Evolutionary conservation across 1,284 basidiomycete species (phyloP), one percentile per base, ranked within the genome.

Genomic region (Phenoliferia sp.): DNA sequence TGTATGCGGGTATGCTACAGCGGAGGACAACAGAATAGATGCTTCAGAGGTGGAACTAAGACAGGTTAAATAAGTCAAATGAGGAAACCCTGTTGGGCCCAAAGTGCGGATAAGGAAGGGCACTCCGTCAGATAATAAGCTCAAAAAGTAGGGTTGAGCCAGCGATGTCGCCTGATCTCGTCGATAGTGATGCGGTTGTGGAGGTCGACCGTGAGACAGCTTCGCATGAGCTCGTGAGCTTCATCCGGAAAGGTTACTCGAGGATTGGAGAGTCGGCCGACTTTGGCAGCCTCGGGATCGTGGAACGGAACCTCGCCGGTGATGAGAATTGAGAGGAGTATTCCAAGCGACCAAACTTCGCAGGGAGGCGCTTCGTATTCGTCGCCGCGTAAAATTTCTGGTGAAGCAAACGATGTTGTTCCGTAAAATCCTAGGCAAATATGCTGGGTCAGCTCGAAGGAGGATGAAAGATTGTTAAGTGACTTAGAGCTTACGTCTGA

Each of bases 291-390:
- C 32, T 84, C 82, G 62, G 86, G 85, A 10, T 87, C 87, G 6
- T 87, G 85, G 78, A 94, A 95, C 3, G 91, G 91, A 29, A 90
- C 90, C 73, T 88, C 84, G 22, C 92, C 92, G 3, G 89, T 91
- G 70, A 94, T 83, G 56, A 95, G 83, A 79, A 92, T 93, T 26
- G 88, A 89, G 63, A 94, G 85, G 39, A 95, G 83, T 58, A 95
- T 88, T 35, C 93, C 93, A n/a, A 94, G 84, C 1, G 90, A 90
- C 93, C 92, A 95, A 56, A 94, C 85, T 79, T 95, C 93, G 26
- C 89, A 89, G 15, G 90, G 88, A 1, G 88, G 86, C 0, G 91
- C 82, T 34, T 80, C 78, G 74, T 84, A 84, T 2, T 85, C 83
- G 75, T 86, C 82, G 76, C 91, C 89, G 57, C 84, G 83, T 36